Conservation (phyloP, 2,329 filamentous ascomycete genomes). For the Penicillium vulpinum region DNA sequence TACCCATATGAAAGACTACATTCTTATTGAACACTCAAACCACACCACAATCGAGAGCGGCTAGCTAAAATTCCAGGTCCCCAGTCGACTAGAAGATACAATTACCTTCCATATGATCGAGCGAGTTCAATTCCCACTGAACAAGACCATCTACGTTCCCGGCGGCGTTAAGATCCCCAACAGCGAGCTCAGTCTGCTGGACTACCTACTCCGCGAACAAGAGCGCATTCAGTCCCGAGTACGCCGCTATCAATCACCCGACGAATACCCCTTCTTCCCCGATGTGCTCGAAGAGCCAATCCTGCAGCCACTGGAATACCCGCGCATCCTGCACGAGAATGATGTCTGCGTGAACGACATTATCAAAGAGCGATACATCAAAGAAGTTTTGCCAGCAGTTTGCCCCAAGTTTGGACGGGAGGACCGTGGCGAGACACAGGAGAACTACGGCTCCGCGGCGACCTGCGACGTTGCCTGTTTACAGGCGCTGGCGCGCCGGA, state of each 20-base stretch:
- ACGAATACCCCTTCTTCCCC: constrained; percentile 97
- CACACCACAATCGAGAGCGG: background rate
- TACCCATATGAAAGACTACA: background rate
- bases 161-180: constrained; percentile 77
- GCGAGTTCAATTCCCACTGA: constrained; percentile 94
- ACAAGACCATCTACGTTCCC: constrained; percentile 79
- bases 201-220: constrained; percentile 90
- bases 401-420: constrained; percentile 73
- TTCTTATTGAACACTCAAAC: background rate
- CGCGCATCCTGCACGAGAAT: constrained; percentile 82
- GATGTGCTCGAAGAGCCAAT: constrained; percentile 75
- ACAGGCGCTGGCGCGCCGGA: constrained; percentile 83
- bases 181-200: constrained; percentile 75
- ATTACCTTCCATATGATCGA: constrained; percentile 98
- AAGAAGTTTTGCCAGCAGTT: constrained; percentile 77
- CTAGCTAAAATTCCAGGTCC: constrained; percentile 10
- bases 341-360: constrained; percentile 84
- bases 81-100: constrained; percentile 91
- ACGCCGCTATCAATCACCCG: constrained; percentile 90
- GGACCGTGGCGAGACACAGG: constrained; percentile 80
- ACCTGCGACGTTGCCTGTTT: constrained; percentile 88
- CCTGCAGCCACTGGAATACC: constrained; percentile 85
- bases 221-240: constrained; percentile 90
- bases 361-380: constrained; percentile 82
- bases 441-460: constrained; percentile 93